Evolutionary conservation across 441 rosid species (phyloP).

Genomic region (Metrosideros polymorpha): DNA sequence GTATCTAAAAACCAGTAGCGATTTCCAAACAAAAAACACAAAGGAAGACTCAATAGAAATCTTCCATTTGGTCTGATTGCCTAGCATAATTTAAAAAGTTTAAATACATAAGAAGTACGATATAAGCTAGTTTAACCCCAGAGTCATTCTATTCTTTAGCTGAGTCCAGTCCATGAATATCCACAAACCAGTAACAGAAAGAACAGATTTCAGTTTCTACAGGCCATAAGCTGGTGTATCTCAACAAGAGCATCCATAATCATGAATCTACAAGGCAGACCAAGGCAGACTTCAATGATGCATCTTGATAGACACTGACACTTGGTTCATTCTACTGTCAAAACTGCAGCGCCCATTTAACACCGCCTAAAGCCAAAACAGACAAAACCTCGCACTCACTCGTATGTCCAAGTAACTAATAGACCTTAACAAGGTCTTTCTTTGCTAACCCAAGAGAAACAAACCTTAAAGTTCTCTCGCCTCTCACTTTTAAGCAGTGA

Average conservation of each 20-base stretch:
- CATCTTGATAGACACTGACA: not conserved
- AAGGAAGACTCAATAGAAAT: not conserved
- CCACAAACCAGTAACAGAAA: too few relatives aligned
- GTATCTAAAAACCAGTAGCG: not conserved
- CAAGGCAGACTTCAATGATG: not conserved
- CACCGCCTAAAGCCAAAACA: not conserved
- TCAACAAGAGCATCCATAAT: not conserved
- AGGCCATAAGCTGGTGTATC: too few relatives aligned
- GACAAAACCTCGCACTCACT: not conserved
- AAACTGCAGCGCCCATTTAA: not conserved
- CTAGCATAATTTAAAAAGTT: not conserved
- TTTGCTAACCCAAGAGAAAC: not conserved
- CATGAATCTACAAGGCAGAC: too few relatives aligned
- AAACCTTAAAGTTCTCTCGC: not conserved
- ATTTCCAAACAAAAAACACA: not conserved
- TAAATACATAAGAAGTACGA: too few relatives aligned
- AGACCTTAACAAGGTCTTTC: not conserved
- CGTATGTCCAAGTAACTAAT: not conserved
- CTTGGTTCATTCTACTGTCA: not conserved
- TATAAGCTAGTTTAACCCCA: too few relatives aligned
- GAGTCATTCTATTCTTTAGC: too few relatives aligned
- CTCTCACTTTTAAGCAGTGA: not conserved
- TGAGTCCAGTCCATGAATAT: too few relatives aligned
- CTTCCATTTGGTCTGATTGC: not conserved
- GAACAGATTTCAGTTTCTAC: too few relatives aligned